Conservation (phyloP, 1,284 basidiomycete species). For the Entoloma clypeatum region DNA sequence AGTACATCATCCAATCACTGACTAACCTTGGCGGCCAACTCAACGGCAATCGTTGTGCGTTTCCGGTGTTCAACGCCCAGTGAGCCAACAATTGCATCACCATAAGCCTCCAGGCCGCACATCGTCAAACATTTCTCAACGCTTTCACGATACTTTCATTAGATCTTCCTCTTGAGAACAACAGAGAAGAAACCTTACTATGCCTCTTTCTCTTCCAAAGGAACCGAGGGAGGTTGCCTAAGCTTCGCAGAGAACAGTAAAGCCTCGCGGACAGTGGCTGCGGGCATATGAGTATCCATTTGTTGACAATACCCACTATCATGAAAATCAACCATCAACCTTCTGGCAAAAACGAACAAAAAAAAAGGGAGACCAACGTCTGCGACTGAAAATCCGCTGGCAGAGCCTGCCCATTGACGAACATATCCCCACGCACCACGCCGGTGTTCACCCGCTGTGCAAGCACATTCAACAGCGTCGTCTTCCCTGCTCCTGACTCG, state of each 20-base stretch:
- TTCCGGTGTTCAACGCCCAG: constrained; percentile 78
- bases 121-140: constrained; percentile 78
- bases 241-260: constrained; percentile 79
- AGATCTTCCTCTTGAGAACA: not conserved
- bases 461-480: constrained; percentile 80
- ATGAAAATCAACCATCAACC: constrained; percentile 6
- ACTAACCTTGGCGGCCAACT: constrained; percentile 66
- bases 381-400: constrained; percentile 74
- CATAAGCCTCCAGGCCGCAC: constrained; percentile 71
- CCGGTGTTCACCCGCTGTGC: constrained; percentile 80
- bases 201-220: constrained; percentile 70
- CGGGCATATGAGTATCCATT: constrained; percentile 73
- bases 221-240: constrained; percentile 69
- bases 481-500: constrained; percentile 77
- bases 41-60: constrained; percentile 79
- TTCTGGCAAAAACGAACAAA: not conserved
- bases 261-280: constrained; percentile 80
- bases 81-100: constrained; percentile 74
- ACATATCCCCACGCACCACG: constrained; percentile 73
- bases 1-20: not conserved
- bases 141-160: constrained; percentile 28
- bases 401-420: constrained; percentile 73
- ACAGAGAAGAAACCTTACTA: constrained; percentile 50
- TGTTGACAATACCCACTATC: constrained; percentile 74
- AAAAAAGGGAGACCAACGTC: constrained; percentile 33